Conservation (phyloP, 2,329 filamentous ascomycete genomes). For the Ceratocystis destructans region DNA sequence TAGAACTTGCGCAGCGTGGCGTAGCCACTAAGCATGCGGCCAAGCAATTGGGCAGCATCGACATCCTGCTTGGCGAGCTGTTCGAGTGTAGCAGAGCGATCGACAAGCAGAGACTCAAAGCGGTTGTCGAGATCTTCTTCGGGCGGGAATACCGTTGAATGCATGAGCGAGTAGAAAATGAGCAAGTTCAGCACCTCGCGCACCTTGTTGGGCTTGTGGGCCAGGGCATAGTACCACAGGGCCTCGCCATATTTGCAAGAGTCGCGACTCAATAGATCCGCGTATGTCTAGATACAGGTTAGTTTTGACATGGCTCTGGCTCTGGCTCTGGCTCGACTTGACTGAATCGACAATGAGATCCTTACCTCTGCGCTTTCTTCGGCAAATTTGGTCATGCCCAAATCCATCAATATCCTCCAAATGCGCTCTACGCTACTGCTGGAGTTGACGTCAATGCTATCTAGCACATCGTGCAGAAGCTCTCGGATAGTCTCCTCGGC, state of each 20-base stretch:
- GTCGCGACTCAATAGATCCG: conserved; percentile 57
- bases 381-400: conserved; percentile 67
- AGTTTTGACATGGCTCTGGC: conserved; percentile 20
- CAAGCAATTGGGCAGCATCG: conserved; percentile 69
- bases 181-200: conserved; percentile 76
- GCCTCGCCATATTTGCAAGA: conserved; percentile 73
- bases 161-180: conserved; percentile 73
- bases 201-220: conserved; percentile 64
- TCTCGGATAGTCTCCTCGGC: conserved; percentile 62
- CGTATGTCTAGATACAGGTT: conserved; percentile 52
- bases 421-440: conserved; percentile 65
- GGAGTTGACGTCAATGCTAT: conserved; percentile 48
- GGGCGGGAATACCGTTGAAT: conserved; percentile 68
- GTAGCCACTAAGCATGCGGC: conserved; percentile 79
- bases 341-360: conserved; percentile 16
- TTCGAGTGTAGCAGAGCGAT: conserved; percentile 58
- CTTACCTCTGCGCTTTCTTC: conserved; percentile 70
- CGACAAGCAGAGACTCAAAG: conserved; percentile 54
- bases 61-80: conserved; percentile 60
- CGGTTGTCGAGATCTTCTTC: conserved; percentile 57
- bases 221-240: conserved; percentile 79
- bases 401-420: conserved; percentile 60
- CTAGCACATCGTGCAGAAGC: conserved; percentile 54
- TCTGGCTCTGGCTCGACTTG: background rate
- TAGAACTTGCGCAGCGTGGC: conserved; percentile 85